phyloP scores from a whole-genome alignment of 108 stramenopile species.

The Fragilariopsis cylindrus region DNA sequence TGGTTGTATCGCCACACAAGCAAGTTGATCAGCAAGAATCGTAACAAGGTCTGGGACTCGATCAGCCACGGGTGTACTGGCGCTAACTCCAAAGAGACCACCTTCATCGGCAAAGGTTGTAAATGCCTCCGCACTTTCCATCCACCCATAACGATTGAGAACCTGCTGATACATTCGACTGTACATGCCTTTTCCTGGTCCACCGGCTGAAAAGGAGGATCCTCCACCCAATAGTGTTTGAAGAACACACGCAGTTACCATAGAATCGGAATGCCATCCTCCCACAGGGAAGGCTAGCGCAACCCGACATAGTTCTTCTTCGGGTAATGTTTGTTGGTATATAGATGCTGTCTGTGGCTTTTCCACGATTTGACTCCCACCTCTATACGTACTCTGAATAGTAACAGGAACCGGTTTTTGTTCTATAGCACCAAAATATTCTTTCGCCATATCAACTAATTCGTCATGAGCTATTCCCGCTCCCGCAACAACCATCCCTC shows the following conservation, averaged over 20 bases:
- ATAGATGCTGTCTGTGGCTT: constrained; percentile 22
- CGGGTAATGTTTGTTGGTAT: constrained; percentile 38
- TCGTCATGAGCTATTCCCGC: constrained; percentile 94
- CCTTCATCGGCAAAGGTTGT: constrained; percentile 83
- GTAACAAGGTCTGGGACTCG: constrained; percentile 65
- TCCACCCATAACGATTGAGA: constrained; percentile 90
- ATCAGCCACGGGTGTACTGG: constrained; percentile 53
- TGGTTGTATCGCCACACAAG: constrained; percentile 56
- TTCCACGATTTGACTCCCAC: constrained; percentile 54
- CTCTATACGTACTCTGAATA: constrained; percentile 61
- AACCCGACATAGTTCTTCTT: constrained; percentile 85
- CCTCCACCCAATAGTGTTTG: constrained; percentile 98
- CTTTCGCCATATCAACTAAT: constrained; percentile 78
- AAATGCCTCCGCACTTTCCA: constrained; percentile 94
- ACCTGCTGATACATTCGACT: constrained; percentile 95
- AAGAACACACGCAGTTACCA: constrained; percentile 93
- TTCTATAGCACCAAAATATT: constrained; percentile 77
- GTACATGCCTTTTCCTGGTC: constrained; percentile 99
- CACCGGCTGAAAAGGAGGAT: constrained; percentile 96
- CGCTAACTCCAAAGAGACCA: constrained; percentile 93
- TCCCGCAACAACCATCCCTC: constrained; percentile 87
- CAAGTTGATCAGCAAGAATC: constrained; percentile 80
- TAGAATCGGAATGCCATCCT: constrained; percentile 91
- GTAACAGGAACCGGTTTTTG: constrained; percentile 28
- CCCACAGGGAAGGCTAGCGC: constrained; percentile 93